Conservation (phyloP, 116 monocot genomes). For the Posidonia oceanica region DNA sequence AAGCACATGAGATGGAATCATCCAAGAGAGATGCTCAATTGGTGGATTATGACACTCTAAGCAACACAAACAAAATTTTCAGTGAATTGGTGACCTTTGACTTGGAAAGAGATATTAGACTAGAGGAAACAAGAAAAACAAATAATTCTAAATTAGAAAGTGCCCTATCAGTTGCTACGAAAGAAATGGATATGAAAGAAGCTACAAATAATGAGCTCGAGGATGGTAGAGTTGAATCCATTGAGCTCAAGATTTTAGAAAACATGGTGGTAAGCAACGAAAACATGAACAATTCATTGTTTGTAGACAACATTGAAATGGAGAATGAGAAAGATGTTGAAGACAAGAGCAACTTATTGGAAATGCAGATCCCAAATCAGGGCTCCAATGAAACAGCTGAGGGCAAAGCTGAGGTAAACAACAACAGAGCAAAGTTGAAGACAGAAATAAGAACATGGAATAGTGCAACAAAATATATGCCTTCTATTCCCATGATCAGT, state of each 20-base stretch:
- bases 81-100: background rate
- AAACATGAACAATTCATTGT: background rate
- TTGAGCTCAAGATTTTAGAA: background rate
- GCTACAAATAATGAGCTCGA: background rate
- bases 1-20: too few species aligned
- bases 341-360: background rate
- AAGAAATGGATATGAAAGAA: constrained; percentile 3
- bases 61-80: background rate
- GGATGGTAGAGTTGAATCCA: background rate
- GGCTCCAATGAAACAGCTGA: background rate
- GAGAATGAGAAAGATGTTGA: background rate
- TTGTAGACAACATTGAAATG: background rate
- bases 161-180: background rate
- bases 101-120: background rate
- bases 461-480: background rate
- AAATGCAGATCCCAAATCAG: background rate
- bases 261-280: background rate
- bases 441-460: too few species aligned
- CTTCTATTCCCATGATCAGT: background rate
- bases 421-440: background rate
- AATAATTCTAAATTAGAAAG: background rate
- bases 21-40: background rate
- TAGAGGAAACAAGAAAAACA: background rate
- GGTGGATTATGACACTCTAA: background rate
- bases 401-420: background rate